phyloP scores from a whole-genome alignment of 768 basidiomycete genomes.

The Boletus vinaceobasis region DNA sequence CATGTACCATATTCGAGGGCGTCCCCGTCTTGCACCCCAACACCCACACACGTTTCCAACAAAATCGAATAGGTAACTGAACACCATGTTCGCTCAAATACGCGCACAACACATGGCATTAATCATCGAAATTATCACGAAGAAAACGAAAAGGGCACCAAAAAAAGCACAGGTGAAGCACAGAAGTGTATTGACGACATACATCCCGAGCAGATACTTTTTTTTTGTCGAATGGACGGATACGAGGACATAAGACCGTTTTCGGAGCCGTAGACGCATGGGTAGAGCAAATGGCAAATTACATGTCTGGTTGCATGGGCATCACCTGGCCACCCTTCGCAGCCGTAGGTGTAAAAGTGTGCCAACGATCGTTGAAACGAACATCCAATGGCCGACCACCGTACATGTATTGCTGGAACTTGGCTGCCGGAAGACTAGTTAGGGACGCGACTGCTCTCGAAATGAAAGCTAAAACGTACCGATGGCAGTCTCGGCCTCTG shows the following conservation, averaged over 20 bases:
- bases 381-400: slow-evolving; percentile 89
- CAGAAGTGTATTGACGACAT: not conserved
- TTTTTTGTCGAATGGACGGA: not conserved
- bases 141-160: not conserved
- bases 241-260: not conserved
- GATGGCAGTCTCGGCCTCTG: slow-evolving; percentile 93
- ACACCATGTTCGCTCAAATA: slow-evolving; percentile 2
- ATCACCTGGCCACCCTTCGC: slow-evolving; percentile 81
- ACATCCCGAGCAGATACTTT: not conserved
- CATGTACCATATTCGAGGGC: not conserved
- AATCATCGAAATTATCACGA: not conserved
- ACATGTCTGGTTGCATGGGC: slow-evolving; percentile 59
- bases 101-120: not conserved
- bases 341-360: slow-evolving; percentile 84
- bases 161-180: not conserved
- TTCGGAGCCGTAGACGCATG: not conserved
- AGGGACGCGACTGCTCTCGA: not conserved
- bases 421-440: slow-evolving; percentile 45
- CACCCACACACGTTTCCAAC: not conserved
- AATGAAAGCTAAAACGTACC: slow-evolving; percentile 40
- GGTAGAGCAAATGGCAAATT: not conserved
- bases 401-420: slow-evolving; percentile 95
- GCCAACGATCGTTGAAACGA: slow-evolving; percentile 94
- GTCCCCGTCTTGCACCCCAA: not conserved
- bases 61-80: not conserved